Evolutionary conservation across 1,139 yeast genomes (phyloP).

Genomic region (Diutina mesorugosa): DNA sequence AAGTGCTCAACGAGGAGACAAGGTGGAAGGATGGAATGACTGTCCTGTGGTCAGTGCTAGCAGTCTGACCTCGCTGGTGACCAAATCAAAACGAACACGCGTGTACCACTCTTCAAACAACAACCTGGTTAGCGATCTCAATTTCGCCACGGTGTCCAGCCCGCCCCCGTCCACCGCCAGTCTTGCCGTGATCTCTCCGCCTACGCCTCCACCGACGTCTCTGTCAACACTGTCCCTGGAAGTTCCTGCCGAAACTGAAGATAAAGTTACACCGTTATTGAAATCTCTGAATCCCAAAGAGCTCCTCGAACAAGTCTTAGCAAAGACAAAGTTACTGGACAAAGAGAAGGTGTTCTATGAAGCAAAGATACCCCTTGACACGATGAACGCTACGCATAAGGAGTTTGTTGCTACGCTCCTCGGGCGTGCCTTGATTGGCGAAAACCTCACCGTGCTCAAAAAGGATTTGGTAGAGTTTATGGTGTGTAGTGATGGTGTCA

Average conservation of each 20-base stretch:
- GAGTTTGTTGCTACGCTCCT: constrained; percentile 5
- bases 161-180: constrained; percentile 4
- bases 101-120: not conserved
- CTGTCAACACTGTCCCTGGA: not conserved
- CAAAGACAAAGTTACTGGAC: constrained; percentile 3
- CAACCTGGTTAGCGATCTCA: constrained; percentile 3
- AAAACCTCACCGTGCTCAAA: constrained; percentile 8
- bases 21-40: constrained; percentile 36
- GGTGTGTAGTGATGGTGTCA: constrained; percentile 37
- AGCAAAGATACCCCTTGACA: constrained; percentile 5
- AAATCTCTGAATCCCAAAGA: not conserved
- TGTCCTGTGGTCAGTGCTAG: constrained; percentile 18
- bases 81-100: not conserved
- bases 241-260: not conserved
- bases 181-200: not conserved
- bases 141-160: constrained; percentile 2
- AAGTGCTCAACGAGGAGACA: constrained; percentile 26
- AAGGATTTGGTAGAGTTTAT: constrained; percentile 28
- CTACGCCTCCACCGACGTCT: not conserved
- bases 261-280: not conserved
- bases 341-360: constrained; percentile 5
- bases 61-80: not conserved
- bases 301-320: constrained; percentile 3
- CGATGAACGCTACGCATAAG: constrained; percentile 5
- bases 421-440: constrained; percentile 3